Evolutionary conservation across 176 grass and related monocot genomes (phyloP).

Genomic region (Carex kokanica): DNA sequence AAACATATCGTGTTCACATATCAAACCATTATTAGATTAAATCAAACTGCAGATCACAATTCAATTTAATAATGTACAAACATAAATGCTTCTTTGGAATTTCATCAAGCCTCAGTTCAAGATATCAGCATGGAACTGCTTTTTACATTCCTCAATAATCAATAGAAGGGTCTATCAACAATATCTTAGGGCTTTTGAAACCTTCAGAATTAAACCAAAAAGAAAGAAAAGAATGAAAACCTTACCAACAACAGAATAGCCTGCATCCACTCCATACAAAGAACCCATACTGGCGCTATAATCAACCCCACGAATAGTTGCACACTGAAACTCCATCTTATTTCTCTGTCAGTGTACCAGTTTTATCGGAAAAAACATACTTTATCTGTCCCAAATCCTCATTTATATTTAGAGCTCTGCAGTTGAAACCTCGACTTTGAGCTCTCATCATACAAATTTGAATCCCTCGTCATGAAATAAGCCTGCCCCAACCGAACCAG

Average conservation of each 20-base stretch:
- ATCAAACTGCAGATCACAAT: not conserved
- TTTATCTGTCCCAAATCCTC: conserved; percentile 91
- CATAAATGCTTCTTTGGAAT: not conserved
- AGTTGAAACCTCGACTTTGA: conserved; percentile 61
- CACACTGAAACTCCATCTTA: conserved; percentile 79
- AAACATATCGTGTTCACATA: not conserved
- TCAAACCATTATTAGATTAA: not conserved
- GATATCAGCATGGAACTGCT: conserved; percentile 1
- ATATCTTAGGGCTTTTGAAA: not conserved
- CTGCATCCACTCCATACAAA: conserved; percentile 21
- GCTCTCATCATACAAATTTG: conserved; percentile 54
- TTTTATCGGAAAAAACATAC: conserved; percentile 89
- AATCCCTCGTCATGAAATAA: conserved; percentile 64
- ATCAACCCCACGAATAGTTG: conserved; percentile 56
- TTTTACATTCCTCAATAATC: not conserved
- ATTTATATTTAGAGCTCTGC: conserved; percentile 90
- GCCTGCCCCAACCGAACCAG: conserved; percentile 68
- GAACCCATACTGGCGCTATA: conserved; percentile 40
- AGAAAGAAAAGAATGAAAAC: not conserved
- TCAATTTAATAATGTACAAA: not conserved
- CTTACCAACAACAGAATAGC: conserved; percentile 73
- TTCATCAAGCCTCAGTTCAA: not conserved
- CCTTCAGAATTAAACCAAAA: not conserved
- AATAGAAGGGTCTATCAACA: not conserved
- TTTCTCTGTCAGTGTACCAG: conserved; percentile 87